These are phyloP conservation scores for Nannochloropsis oceanica DNA, from an alignment of 108 stramenopile genomes.

Conservation along the genomic window DNA sequence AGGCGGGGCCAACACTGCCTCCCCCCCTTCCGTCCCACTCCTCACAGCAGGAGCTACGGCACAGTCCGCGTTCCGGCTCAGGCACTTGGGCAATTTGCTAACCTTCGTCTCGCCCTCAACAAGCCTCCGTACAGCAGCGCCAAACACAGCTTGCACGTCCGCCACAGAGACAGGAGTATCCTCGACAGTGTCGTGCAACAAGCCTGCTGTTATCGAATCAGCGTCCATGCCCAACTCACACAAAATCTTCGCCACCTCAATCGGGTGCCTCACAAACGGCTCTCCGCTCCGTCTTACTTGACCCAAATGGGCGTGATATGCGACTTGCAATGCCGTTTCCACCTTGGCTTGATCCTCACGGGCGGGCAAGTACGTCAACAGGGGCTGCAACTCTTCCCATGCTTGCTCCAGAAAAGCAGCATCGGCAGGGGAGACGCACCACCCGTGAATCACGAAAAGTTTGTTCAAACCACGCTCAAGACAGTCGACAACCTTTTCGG, in stretches of 20 bases:
- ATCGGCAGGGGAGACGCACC: background rate
- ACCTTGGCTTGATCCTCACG: constrained; percentile 11
- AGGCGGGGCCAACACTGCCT: constrained; percentile 33
- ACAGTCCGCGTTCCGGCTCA: background rate
- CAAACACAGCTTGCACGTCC: constrained; percentile 75
- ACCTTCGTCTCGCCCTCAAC: constrained; percentile 82
- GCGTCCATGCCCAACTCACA: constrained; percentile 75
- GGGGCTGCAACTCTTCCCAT: background rate
- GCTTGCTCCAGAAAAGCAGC: background rate
- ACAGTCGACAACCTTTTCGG: background rate
- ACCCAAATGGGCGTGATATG: constrained; percentile 58
- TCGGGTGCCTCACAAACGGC: constrained; percentile 83
- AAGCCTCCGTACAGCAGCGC: constrained; percentile 56
- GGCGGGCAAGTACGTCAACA: background rate
- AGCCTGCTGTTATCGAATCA: constrained; percentile 71
- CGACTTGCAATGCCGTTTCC: constrained; percentile 22
- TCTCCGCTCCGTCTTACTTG: constrained; percentile 77
- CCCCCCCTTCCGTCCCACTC: constrained; percentile 7
- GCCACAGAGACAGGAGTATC: constrained; percentile 80
- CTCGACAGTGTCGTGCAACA: constrained; percentile 92
- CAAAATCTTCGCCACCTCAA: constrained; percentile 63
- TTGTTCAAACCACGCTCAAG: background rate
- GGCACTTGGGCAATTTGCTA: background rate
- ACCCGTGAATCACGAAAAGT: background rate
- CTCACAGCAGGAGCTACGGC: background rate